Evolutionary conservation across 768 basidiomycete genomes (phyloP).

Genomic region (Lentinula aciculospora): DNA sequence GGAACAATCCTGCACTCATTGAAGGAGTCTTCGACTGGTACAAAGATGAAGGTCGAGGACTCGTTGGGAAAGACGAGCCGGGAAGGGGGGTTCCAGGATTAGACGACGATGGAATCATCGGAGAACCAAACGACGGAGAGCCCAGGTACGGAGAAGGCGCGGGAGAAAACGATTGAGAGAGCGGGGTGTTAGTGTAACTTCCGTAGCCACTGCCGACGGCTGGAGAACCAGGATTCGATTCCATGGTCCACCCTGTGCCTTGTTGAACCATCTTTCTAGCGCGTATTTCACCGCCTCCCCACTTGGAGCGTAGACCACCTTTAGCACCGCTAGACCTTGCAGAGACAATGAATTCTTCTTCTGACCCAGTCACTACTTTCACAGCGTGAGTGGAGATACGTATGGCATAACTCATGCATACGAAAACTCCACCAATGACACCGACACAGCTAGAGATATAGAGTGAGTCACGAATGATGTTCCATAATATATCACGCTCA

Average conservation of each 20-base stretch:
- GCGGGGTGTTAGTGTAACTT: slow-evolving; percentile 27
- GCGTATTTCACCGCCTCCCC: slow-evolving; percentile 62
- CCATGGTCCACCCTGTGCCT: slow-evolving; percentile 56
- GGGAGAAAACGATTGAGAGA: slow-evolving; percentile 19
- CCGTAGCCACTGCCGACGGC: slow-evolving; percentile 15
- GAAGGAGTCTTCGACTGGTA: slow-evolving; percentile 5
- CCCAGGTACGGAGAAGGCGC: slow-evolving; percentile 24
- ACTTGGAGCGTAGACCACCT: slow-evolving; percentile 53
- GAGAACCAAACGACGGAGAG: slow-evolving; percentile 12
- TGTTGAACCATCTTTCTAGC: slow-evolving; percentile 54
- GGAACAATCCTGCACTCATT: background rate
- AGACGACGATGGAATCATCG: slow-evolving; percentile 10
- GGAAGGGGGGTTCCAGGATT: slow-evolving; percentile 11
- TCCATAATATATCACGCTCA: slow-evolving; percentile 13
- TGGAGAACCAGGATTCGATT: slow-evolving; percentile 35
- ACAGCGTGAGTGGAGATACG: slow-evolving; percentile 60
- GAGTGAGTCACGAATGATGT: background rate
- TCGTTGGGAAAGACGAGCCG: slow-evolving; percentile 1
- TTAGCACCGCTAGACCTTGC: slow-evolving; percentile 60
- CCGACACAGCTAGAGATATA: slow-evolving; percentile 56
- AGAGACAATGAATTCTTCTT: slow-evolving; percentile 55
- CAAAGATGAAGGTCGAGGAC: background rate
- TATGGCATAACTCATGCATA: slow-evolving; percentile 76
- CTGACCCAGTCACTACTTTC: slow-evolving; percentile 51
- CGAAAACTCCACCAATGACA: slow-evolving; percentile 91